Base-by-base conservation (phyloP, 768 basidiomycete genomes). In the Tricholoma furcatifolium region DNA sequence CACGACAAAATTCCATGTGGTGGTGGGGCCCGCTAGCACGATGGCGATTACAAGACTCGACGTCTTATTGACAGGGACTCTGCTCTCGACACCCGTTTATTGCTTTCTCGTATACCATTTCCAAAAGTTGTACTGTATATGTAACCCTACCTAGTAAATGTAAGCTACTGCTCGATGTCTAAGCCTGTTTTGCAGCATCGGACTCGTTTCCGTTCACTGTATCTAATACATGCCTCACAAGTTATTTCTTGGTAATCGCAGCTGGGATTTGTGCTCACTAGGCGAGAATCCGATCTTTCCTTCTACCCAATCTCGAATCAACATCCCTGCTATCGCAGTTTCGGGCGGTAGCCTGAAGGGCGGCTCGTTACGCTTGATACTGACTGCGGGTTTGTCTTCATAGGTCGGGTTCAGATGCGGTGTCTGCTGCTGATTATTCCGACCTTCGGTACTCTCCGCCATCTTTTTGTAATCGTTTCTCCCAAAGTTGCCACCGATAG, bases 281-380 rank as follows among this genome's bases (percentile, higher is more conserved):
- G 47, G 47, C 1, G 67, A 55, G 54, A 77, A 77, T 24, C 65
- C 61, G 36, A 81, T 75, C 64, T 74, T 83, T 30, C 81, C 77
- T 36, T 84, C 80, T 5, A 76, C 87, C 93, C 93, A 95, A 49
- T 92, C 82, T 44, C 81, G 73, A 60, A 96, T 88, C 63, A 96
- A 67, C 27, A 89, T 82, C n/a, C 93, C 93, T 0, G 88, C 92
- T 50, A 94, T 87, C 7, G 91, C 88, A 20, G 82, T 87, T 2
- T 65, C 63, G 6, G 90, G 86, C 1, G 93, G 93, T n/a, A 94
- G 69, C 57, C 79, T 81, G 70, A 93, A 86, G 7, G 81, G 73
- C 4, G 81, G 77, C 43, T 78, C 80, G 23, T 69, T 72, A 6
- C 20, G 36, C 56, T 70, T 64, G 14, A 60, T 52, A 10, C 58